These are phyloP conservation scores for Apiospora malaysiana DNA, from an alignment of 2,329 filamentous ascomycete genomes.

Conservation along the genomic window DNA sequence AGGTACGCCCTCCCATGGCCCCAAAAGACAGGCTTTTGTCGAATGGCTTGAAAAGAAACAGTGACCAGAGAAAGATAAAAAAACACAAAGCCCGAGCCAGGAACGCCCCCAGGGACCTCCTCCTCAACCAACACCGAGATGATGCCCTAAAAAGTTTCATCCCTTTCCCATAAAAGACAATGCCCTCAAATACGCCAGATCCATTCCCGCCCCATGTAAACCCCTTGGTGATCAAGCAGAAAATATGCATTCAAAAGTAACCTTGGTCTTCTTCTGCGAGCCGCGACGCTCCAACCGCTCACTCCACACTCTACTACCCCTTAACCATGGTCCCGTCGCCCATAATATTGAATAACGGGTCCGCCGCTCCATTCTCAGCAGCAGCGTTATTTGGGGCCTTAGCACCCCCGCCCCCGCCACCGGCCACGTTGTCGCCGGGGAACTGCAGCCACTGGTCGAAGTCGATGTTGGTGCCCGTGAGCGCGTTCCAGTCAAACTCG, in stretches of 20 bases:
- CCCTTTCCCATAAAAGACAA: not conserved
- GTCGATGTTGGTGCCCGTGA: constrained; percentile 59
- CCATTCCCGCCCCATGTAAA: not conserved
- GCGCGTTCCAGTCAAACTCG: constrained; percentile 60
- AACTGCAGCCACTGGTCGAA: constrained; percentile 66
- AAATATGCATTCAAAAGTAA: not conserved
- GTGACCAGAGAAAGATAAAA: not conserved
- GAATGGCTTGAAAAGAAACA: not conserved
- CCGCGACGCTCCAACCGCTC: not conserved
- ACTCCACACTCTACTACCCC: not conserved
- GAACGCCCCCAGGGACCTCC: not conserved
- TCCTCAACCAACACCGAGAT: not conserved
- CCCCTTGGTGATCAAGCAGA: not conserved
- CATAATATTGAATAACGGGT: constrained; percentile 18
- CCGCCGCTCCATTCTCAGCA: not conserved
- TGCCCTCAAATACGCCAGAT: not conserved
- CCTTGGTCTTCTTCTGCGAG: not conserved
- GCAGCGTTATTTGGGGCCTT: constrained; percentile 35
- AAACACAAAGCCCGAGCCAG: not conserved
- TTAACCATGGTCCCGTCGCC: constrained; percentile 19
- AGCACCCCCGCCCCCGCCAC: constrained; percentile 32
- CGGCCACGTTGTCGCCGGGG: constrained; percentile 48
- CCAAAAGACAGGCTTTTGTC: constrained; percentile 12
- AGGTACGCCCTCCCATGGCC: constrained; percentile 3
- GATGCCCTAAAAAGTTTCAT: not conserved